Percentiles rank a stretch among this genome's conserved stretches.
phyloP scores from a whole-genome alignment of 768 basidiomycete species.

The Pulveroboletus ravenelii region DNA sequence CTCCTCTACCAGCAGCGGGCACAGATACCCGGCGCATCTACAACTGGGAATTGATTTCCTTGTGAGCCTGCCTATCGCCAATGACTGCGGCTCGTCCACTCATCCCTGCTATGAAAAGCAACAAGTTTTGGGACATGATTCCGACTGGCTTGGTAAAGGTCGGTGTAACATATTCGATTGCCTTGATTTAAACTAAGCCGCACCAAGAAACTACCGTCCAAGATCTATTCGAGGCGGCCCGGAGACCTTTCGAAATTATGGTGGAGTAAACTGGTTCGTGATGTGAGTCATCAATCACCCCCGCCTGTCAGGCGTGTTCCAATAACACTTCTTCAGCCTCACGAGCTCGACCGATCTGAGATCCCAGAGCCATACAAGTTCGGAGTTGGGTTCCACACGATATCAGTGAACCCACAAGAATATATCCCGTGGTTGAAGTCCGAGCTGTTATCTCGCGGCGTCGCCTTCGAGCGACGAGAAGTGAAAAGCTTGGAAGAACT shows the following conservation, averaged over 20 bases:
- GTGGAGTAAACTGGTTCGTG: slow-evolving; percentile 37
- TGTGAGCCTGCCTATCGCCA: slow-evolving; percentile 28
- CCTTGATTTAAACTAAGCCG: slow-evolving; percentile 1
- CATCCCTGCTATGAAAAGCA: slow-evolving; percentile 22
- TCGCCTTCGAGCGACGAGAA: slow-evolving; percentile 39
- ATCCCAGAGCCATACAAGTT: slow-evolving; percentile 31
- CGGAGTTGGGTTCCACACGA: slow-evolving; percentile 43
- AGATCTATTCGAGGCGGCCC: slow-evolving; percentile 25
- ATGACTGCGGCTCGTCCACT: neutral
- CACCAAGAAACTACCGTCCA: slow-evolving; percentile 35
- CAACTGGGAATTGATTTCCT: slow-evolving; percentile 39
- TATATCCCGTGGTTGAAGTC: slow-evolving; percentile 49
- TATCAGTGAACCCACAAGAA: slow-evolving; percentile 45
- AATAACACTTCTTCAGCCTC: slow-evolving; percentile 26
- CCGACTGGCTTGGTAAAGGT: slow-evolving; percentile 40
- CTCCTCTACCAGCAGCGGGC: slow-evolving; percentile 36
- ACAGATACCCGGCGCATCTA: slow-evolving; percentile 29
- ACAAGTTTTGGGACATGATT: slow-evolving; percentile 47
- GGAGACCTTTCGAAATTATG: slow-evolving; percentile 27
- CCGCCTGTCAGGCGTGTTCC: neutral
- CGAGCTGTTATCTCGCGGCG: slow-evolving; percentile 36
- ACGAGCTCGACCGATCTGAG: slow-evolving; percentile 28
- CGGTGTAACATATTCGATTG: neutral
- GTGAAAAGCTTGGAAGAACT: slow-evolving; percentile 45
- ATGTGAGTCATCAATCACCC: slow-evolving; percentile 28